A percentile compares a stretch with the other conserved stretches of the same genome.
Conservation (phyloP, 2,329 filamentous ascomycete genomes). For the Aurifilum marmelostoma region DNA sequence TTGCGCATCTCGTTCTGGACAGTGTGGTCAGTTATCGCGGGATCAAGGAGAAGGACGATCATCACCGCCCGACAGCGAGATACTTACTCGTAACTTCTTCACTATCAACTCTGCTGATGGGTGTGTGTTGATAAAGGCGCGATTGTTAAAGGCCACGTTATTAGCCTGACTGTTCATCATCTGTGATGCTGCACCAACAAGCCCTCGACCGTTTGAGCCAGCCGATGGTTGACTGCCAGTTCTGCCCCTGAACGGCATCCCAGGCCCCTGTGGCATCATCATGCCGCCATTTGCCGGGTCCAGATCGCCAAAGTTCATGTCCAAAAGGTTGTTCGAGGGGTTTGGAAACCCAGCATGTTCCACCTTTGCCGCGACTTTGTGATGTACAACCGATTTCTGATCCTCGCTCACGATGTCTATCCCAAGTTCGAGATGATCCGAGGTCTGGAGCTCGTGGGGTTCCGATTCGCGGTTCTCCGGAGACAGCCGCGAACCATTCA, state of each 20-base stretch:
- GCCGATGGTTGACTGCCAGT: slow-evolving; percentile 69
- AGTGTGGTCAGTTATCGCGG: slow-evolving; percentile 31
- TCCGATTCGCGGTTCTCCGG: slow-evolving; percentile 96
- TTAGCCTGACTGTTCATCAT: slow-evolving; percentile 56
- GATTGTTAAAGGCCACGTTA: slow-evolving; percentile 50
- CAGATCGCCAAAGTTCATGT: slow-evolving; percentile 90
- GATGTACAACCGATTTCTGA: slow-evolving; percentile 96
- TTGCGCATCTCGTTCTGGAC: slow-evolving; percentile 83
- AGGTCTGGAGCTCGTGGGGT: slow-evolving; percentile 87
- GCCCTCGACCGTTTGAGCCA: slow-evolving; percentile 59
- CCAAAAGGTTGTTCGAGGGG: slow-evolving; percentile 74
- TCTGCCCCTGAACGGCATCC: slow-evolving; percentile 72
- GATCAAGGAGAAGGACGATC: slow-evolving; percentile 28
- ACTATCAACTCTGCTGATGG: slow-evolving; percentile 88
- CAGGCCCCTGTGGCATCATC: slow-evolving; percentile 69
- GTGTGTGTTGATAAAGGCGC: slow-evolving; percentile 28
- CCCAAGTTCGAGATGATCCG: slow-evolving; percentile 90
- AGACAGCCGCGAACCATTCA: slow-evolving; percentile 88
- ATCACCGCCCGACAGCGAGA: too few relatives aligned
- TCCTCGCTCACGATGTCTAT: slow-evolving; percentile 99
- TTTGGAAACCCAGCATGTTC: slow-evolving; percentile 89
- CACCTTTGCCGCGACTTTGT: slow-evolving; percentile 96
- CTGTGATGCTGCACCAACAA: slow-evolving; percentile 53
- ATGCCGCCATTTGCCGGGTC: slow-evolving; percentile 78
- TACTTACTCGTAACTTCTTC: slow-evolving; percentile 78